Evolutionary conservation across 805 yeast species (phyloP).

Genomic region (Lipomyces kockii): DNA sequence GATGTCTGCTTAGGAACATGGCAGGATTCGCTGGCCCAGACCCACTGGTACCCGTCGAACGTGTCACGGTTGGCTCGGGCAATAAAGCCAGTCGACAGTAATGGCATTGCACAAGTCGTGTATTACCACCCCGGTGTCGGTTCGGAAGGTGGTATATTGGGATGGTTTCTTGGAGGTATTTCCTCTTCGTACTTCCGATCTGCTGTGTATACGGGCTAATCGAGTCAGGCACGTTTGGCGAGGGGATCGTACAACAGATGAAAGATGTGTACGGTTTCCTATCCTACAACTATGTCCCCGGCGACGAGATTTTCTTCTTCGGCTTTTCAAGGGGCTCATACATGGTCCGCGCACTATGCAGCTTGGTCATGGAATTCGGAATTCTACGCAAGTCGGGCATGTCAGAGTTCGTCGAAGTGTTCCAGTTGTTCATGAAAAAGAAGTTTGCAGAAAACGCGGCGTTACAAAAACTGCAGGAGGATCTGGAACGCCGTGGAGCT

Average conservation of each 20-base stretch:
- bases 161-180: constrained; percentile 7
- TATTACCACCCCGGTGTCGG: constrained; percentile 27
- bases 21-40: constrained; percentile 18
- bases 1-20: constrained; percentile 18
- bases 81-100: neutral
- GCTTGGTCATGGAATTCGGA: constrained; percentile 20
- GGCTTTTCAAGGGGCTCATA: constrained; percentile 33
- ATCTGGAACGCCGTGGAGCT: neutral
- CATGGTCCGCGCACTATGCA: constrained; percentile 22
- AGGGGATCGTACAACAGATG: constrained; percentile 16
- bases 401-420: constrained; percentile 16
- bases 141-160: constrained; percentile 1
- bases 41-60: constrained; percentile 16
- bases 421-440: constrained; percentile 2
- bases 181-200: too few species aligned
- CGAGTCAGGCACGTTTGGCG: constrained; percentile 13
- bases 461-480: neutral
- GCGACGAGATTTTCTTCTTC: constrained; percentile 28
- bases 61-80: constrained; percentile 25
- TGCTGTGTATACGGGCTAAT: neutral
- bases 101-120: constrained; percentile 20
- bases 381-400: constrained; percentile 16
- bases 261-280: constrained; percentile 23
- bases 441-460: constrained; percentile 3
- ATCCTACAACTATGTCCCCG: constrained; percentile 20